These are phyloP conservation scores for Cutaneotrichosporon sp. DNA, from an alignment of 1,284 basidiomycete genomes.

Conservation along the genomic window DNA sequence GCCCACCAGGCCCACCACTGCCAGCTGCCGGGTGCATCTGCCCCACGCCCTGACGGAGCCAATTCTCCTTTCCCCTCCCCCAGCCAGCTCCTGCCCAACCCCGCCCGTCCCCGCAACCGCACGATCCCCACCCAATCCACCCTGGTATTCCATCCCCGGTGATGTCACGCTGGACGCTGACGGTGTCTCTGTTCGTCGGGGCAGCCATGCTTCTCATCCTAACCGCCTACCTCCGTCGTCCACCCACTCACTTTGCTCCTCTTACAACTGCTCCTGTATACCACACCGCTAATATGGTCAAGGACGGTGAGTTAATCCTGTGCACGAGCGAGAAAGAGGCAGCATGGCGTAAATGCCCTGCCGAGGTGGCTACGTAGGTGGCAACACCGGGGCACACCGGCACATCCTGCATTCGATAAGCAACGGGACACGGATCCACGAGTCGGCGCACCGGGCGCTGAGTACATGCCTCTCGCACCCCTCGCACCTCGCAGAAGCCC, in stretches of 20 bases:
- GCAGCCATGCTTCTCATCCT: background rate
- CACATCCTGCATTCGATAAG: no score
- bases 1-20: no score
- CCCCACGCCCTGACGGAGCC: no score
- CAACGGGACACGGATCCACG: no score
- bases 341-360: no score
- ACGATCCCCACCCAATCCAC: background rate
- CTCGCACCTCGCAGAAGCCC: background rate
- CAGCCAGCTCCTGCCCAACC: no score
- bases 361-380: no score
- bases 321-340: no score
- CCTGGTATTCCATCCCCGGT: no score
- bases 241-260: background rate
- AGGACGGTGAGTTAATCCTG: background rate
- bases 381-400: no score
- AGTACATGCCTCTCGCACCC: background rate
- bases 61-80: no score
- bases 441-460: background rate
- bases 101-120: background rate
- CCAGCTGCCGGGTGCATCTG: no score
- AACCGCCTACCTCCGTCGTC: background rate
- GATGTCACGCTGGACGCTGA: conserved; percentile 1
- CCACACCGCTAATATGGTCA: background rate
- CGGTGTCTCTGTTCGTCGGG: background rate
- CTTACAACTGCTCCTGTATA: background rate